Conservation (phyloP, 73 alveolate species). For the Paramecium sexaurelia region DNA sequence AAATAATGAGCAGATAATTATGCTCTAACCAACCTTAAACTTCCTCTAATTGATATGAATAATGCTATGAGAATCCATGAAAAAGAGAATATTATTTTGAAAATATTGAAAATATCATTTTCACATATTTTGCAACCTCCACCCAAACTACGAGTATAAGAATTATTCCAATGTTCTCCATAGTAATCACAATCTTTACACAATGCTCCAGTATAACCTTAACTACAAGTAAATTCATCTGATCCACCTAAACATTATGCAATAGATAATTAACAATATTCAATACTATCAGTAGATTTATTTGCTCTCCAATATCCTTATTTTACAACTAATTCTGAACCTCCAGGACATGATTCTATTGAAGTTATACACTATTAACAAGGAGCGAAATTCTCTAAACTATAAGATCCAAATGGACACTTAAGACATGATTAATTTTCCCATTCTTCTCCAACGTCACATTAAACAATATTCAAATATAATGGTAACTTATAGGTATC, state of each 20-base stretch:
- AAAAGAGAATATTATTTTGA: not conserved
- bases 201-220: not conserved
- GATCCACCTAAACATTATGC: not conserved
- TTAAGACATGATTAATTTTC: not conserved
- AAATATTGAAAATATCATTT: not conserved
- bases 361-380: not conserved
- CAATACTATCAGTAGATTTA: not conserved
- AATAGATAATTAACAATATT: not conserved
- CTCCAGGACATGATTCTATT: constrained; percentile 23
- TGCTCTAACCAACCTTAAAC: not conserved
- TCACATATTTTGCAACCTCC: not conserved
- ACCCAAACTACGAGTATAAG: not conserved
- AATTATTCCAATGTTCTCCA: not conserved
- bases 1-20: constrained; percentile 5
- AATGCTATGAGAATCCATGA: not conserved
- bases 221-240: not conserved
- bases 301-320: constrained; percentile 13
- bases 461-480: not conserved
- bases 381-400: not conserved
- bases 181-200: constrained; percentile 3
- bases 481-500: not conserved
- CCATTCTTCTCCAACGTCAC: constrained; percentile 18
- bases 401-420: not conserved
- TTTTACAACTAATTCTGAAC: not conserved
- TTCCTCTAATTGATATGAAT: not conserved